Percentiles rank a stretch among this genome's conserved stretches.
Conservation (phyloP, 352 stramenopile genomes). For the Peronospora farinosa region DNA sequence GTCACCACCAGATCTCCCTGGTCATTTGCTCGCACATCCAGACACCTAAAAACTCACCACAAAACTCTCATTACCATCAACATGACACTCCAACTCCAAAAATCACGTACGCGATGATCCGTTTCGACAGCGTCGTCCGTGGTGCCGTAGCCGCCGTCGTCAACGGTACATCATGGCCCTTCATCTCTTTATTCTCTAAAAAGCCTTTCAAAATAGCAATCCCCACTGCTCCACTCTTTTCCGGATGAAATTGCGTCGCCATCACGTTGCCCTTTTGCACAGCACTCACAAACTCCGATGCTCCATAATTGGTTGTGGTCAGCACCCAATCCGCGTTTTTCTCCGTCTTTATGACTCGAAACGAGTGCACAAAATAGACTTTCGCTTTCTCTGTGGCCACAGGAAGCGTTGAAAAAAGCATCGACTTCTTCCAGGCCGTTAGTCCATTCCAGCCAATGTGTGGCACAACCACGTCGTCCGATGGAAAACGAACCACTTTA, state of each 20-base stretch:
- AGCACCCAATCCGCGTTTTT: conserved; percentile 90
- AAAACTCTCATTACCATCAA: conserved; percentile 5
- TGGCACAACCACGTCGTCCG: conserved; percentile 80
- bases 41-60: conserved; percentile 50
- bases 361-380: conserved; percentile 99
- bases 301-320: conserved; percentile 92
- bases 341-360: conserved; percentile 65
- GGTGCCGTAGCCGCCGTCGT: conserved; percentile 20
- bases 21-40: conserved; percentile 96
- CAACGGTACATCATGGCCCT: conserved; percentile 45
- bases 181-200: conserved; percentile 68
- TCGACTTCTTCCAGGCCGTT: conserved; percentile 83
- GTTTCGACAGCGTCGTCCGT: conserved; percentile 87
- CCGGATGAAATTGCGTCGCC: conserved; percentile 98
- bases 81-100: not conserved
- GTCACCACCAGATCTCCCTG: conserved; percentile 96
- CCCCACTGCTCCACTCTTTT: conserved; percentile 93
- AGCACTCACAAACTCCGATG: conserved; percentile 88
- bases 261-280: conserved; percentile 94
- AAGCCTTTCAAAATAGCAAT: conserved; percentile 91
- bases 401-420: conserved; percentile 50
- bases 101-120: conserved; percentile 87
- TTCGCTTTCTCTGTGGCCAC: conserved; percentile 36
- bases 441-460: conserved; percentile 98
- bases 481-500: conserved; percentile 86